phyloP scores from a whole-genome alignment of 352 stramenopile species.

The Pythium rishiriense region DNA sequence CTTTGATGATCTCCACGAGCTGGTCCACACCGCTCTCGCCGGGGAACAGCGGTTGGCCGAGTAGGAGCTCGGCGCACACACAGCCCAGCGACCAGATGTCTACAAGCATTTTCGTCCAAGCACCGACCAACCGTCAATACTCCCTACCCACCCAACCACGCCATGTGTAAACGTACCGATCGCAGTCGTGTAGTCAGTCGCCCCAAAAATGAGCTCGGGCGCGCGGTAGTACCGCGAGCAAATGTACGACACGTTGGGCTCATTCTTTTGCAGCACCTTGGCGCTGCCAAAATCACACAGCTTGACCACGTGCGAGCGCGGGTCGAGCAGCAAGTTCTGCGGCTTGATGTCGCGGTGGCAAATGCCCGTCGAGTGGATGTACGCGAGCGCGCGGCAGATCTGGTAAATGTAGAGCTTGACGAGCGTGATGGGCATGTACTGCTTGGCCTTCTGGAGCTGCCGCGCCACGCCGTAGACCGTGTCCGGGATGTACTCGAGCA shows the following conservation, averaged over 20 bases:
- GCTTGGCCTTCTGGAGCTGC: slow-evolving; percentile 96
- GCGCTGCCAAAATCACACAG: slow-evolving; percentile 99
- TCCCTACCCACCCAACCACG: neutral
- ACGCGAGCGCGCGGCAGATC: slow-evolving; percentile 95
- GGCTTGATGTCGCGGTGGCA: slow-evolving; percentile 99
- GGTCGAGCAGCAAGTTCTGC: slow-evolving; percentile 98
- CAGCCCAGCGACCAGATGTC: slow-evolving; percentile 97
- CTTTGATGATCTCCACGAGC: slow-evolving; percentile 99
- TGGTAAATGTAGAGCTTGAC: slow-evolving; percentile 99
- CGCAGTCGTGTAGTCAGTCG: slow-evolving; percentile 99
- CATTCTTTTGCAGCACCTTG: slow-evolving; percentile 94
- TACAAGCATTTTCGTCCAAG: slow-evolving; percentile 22
- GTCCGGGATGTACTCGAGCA: slow-evolving; percentile 99
- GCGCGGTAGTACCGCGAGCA: slow-evolving; percentile 99
- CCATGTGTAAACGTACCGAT: slow-evolving; percentile 68
- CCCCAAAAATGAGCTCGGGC: slow-evolving; percentile 99
- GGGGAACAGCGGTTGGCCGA: slow-evolving; percentile 98
- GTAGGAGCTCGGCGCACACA: slow-evolving; percentile 97
- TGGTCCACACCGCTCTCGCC: slow-evolving; percentile 99
- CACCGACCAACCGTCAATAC: neutral
- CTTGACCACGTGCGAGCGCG: slow-evolving; percentile 97
- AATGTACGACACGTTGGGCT: slow-evolving; percentile 99
- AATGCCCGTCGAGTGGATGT: slow-evolving; percentile 98
- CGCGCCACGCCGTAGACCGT: slow-evolving; percentile 97
- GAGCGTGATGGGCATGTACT: slow-evolving; percentile 95